Evolutionary conservation across 1,284 basidiomycete species (phyloP), one percentile per base, ranked within the genome.

Genomic region (Lentinula novae-zelandiae): DNA sequence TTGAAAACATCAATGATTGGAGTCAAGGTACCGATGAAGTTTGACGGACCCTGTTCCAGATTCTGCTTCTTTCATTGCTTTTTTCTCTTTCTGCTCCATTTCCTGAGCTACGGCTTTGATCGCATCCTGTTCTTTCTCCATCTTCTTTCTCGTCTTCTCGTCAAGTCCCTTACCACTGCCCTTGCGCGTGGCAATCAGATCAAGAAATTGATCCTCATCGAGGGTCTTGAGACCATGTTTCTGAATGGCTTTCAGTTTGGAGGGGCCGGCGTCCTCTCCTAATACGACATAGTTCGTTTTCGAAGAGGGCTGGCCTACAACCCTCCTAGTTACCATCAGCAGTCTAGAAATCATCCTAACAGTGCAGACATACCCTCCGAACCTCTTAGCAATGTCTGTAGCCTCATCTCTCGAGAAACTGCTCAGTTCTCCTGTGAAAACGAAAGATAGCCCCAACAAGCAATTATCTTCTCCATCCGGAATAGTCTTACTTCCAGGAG

Each of bases 361-460:
- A 27, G 3, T 36, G 40, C 10, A 9, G 55, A 50, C 91, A 65
- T 61, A 93, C 93, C 88, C 96, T 65, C 95, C 94, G 71, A 89
- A 96, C 5, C 95, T 91, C 74, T 98, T 98, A 0, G 91, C 96
- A 2, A 98, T 76, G 66, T 96, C 93, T 42, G 82, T 71, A 0
- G 93, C 92, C 68, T 98, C 95, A 5, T 98, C 95, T 38, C 96
- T 84, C 1, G 92, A 87, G 61, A 99, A 86, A 60, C 90, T 92
- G 51, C 83, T 84, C 52, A 99, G 76, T 69, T 99, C 96, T 10
- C 96, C 97, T 0, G 95, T 97, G 67, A 99, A 99, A 27, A 99
- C 97, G 67, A 99, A 90, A 0, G 94, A 84, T 27, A 99, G 79
- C 0, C 96, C 96, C 0, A 88, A 83, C 2, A 99, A 80, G 71